Conservation (phyloP, 352 stramenopile genomes). For the Globisporangium splendens region DNA sequence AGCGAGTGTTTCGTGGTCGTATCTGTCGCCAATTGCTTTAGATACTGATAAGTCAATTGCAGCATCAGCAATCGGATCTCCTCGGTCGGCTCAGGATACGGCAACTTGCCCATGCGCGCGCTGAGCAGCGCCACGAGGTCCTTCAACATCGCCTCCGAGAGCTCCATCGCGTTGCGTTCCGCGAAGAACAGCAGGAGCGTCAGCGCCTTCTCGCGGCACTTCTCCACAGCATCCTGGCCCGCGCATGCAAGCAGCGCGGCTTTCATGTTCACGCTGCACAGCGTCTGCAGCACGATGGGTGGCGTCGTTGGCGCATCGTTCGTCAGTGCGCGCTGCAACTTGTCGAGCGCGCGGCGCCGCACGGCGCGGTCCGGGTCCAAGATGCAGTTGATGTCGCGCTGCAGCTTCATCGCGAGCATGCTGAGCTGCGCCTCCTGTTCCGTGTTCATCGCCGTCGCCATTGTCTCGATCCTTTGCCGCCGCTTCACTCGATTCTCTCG, state of each 20-base stretch:
- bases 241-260: conserved; percentile 47
- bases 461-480: not conserved
- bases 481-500: not conserved
- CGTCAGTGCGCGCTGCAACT: conserved; percentile 52
- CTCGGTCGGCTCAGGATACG: conserved; percentile 75
- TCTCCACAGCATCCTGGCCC: conserved; percentile 56
- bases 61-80: conserved; percentile 76
- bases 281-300: conserved; percentile 29
- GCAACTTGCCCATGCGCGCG: conserved; percentile 66
- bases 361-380: conserved; percentile 63
- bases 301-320: conserved; percentile 38
- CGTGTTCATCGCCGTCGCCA: conserved; percentile 35
- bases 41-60: conserved; percentile 45
- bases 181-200: conserved; percentile 54
- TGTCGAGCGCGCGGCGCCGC: conserved; percentile 68
- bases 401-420: conserved; percentile 74
- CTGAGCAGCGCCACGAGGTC: conserved; percentile 46
- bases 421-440: conserved; percentile 53
- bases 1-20: conserved; percentile 22
- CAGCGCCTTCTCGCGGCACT: conserved; percentile 72
- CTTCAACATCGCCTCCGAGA: conserved; percentile 32
- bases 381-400: conserved; percentile 83
- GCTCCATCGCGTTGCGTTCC: conserved; percentile 42
- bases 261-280: conserved; percentile 45
- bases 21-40: conserved; percentile 43